phyloP scores from a whole-genome alignment of 306 rosid species.

The Canavalia gladiata region DNA sequence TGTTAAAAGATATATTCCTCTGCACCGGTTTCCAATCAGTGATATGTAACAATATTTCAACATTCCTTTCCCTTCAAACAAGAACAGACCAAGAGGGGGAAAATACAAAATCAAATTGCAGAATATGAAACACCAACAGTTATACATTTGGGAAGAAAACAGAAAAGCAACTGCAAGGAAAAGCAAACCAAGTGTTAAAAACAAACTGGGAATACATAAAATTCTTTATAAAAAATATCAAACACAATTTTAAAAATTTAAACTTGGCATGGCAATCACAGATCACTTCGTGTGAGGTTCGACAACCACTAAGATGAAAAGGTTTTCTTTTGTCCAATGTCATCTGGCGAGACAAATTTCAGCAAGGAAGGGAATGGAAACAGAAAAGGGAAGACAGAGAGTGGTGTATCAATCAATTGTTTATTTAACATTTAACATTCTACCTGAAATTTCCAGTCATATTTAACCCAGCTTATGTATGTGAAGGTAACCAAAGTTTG shows the following conservation, averaged over 20 bases:
- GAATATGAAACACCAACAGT: background rate
- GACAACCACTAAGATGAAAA: constrained; percentile 17
- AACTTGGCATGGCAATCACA: constrained; percentile 19
- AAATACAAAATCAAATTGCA: background rate
- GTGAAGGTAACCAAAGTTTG: background rate
- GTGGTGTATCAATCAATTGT: constrained; percentile 6
- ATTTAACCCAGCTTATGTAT: background rate
- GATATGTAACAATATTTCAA: constrained; percentile 18
- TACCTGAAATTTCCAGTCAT: constrained; percentile 3
- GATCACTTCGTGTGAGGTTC: background rate
- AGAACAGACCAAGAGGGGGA: background rate
- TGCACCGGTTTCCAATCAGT: constrained; percentile 27
- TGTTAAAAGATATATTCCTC: background rate
- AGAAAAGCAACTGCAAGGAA: background rate
- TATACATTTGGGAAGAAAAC: constrained; percentile 7
- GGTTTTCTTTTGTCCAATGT: background rate
- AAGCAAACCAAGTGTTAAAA: constrained; percentile 11
- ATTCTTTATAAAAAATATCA: background rate
- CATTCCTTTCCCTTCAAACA: constrained; percentile 5
- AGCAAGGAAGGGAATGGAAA: constrained; percentile 1
- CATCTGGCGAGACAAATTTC: constrained; percentile 26
- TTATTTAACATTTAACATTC: constrained; percentile 1
- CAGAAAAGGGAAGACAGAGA: background rate
- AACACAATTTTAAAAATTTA: background rate
- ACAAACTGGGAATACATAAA: constrained; percentile 2